Base-by-base conservation (phyloP, 2,329 filamentous ascomycete species). In the Hansfordia pulvinata region DNA sequence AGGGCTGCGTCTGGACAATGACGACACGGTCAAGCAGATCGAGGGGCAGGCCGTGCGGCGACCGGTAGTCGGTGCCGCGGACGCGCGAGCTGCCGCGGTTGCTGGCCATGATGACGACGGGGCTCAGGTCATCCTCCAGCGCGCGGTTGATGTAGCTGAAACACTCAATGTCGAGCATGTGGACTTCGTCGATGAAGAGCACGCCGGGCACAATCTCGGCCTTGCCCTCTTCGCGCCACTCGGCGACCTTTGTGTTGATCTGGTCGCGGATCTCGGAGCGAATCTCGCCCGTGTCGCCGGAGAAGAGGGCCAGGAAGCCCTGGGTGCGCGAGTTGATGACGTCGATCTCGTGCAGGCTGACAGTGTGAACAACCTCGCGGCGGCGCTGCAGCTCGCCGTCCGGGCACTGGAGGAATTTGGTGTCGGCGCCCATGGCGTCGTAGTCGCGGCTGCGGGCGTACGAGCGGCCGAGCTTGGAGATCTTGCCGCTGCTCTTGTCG, bases 161-260 rank as follows among this genome's bases (percentile, higher is more conserved):
- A 62, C 88, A 96, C 56, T 98, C 90, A 37, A 96, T 94, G 52
- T 98, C 90, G 31, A 98, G 80, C 88, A 98, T 96, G 64, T 98
- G 90, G 5, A 98, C 88, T 60, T 98, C 90, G 46, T 98, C 90
- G 45, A 98, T 93, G 63, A 98, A 98, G 6, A 98, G 62, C 6
- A 98, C 90, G 23, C 90, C 90, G 0, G 90, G 90, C 1, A 98
- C 85, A 29, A 98, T 96, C 57, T 93, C 86, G 3, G 90, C 90
- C 56, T 98, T 98, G 58, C 90, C 90, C 57, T 98, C 90, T 54
- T 98, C 90, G 56, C 93, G 94, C 90, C 90, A 98, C 56, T 98
- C 90, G 25, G 78, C 86, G 3, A 98, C 86, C 58, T 98, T 98
- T 40, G 83, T 94, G 60, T 98, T 93, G 65, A 98, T 98, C 62